Conservation (phyloP, 306 rosid species). For the Luffa acutangula region DNA sequence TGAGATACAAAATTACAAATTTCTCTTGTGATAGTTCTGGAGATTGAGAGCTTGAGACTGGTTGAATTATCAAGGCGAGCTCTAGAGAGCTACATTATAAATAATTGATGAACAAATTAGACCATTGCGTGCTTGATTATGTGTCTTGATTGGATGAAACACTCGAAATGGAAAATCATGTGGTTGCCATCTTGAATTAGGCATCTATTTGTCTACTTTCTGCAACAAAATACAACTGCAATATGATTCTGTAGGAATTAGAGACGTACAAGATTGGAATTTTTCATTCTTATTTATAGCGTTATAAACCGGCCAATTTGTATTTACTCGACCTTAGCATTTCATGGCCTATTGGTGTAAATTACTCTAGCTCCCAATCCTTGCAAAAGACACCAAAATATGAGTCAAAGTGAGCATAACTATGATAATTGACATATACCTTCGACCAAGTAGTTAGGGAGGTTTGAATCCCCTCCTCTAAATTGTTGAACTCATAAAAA, state of each 20-base stretch:
- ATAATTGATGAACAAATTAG: background rate
- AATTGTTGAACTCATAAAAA: no score
- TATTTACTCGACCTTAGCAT: background rate
- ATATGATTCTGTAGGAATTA: background rate
- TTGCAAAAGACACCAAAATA: no score
- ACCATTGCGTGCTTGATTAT: background rate
- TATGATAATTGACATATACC: no score
- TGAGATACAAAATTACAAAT: background rate
- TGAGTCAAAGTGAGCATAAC: no score
- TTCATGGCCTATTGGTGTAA: background rate
- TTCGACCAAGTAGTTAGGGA: no score
- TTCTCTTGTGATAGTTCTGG: background rate
- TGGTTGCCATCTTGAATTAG: background rate
- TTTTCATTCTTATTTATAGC: background rate
- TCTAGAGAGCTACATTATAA: background rate
- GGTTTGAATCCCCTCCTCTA: no score
- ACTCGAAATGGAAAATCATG: background rate
- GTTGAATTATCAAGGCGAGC: background rate
- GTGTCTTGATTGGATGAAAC: background rate
- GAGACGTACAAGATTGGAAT: background rate
- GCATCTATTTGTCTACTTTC: background rate
- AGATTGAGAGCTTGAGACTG: background rate
- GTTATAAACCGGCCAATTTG: background rate
- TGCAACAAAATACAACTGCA: background rate
- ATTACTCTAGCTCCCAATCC: no score